Percentiles rank a stretch among this genome's conserved stretches.
phyloP scores from a whole-genome alignment of 805 yeast species.

The Spathaspora sp. region DNA sequence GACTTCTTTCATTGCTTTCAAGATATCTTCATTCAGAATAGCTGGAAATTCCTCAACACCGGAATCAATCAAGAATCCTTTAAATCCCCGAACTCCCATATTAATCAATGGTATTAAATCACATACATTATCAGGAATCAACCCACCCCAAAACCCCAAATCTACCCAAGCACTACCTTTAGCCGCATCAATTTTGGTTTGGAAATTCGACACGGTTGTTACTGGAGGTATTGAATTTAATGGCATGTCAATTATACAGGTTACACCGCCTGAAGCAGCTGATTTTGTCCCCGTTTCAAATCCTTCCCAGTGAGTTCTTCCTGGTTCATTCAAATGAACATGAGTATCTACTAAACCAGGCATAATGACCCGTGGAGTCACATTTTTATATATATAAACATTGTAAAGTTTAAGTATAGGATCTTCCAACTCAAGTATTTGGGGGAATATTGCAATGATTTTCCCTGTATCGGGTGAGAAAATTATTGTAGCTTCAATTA shows the following conservation, averaged over 20 bases:
- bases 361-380: conserved; percentile 62
- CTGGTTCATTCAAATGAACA: conserved; percentile 94
- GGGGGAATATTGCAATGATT: conserved; percentile 47
- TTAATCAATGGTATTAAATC: conserved; percentile 72
- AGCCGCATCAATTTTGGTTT: conserved; percentile 75
- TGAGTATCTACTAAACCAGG: conserved; percentile 95
- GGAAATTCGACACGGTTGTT: conserved; percentile 73
- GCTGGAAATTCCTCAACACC: conserved; percentile 97
- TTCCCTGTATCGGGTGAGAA: conserved; percentile 50
- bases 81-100: conserved; percentile 91
- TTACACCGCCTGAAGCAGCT: conserved; percentile 94
- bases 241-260: conserved; percentile 96
- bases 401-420: conserved; percentile 39
- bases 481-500: conserved; percentile 61
- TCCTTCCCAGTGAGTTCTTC: conserved; percentile 98
- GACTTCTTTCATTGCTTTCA: conserved; percentile 61
- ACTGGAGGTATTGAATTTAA: conserved; percentile 95
- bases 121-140: conserved; percentile 72
- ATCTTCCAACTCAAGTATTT: conserved; percentile 35
- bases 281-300: conserved; percentile 94
- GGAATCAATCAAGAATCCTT: conserved; percentile 86
- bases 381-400: conserved; percentile 46
- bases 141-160: conserved; percentile 95
- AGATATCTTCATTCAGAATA: conserved; percentile 61
- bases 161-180: conserved; percentile 84